phyloP scores from a whole-genome alignment of 768 basidiomycete genomes.

The Candolleomyces eurysporus region DNA sequence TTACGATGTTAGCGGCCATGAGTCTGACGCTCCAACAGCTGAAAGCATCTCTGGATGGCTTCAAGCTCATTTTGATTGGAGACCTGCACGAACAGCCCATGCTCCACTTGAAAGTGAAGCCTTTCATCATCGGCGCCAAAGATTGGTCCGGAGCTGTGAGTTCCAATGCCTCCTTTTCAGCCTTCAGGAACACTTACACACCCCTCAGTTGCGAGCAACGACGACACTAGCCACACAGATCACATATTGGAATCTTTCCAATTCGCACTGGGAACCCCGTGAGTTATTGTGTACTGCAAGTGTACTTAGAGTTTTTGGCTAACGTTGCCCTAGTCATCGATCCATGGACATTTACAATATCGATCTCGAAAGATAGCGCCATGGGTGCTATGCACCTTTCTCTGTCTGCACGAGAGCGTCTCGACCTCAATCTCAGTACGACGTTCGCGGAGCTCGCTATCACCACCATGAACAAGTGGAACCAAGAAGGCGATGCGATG shows the following conservation, averaged over 20 bases:
- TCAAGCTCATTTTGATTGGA: conserved; percentile 90
- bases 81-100: conserved; percentile 95
- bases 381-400: conserved; percentile 55
- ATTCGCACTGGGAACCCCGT: conserved; percentile 98
- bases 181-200: background rate
- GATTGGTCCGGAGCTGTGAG: conserved; percentile 94
- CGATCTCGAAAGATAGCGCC: conserved; percentile 55
- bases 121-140: conserved; percentile 77
- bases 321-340: conserved; percentile 67
- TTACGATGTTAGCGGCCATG: background rate
- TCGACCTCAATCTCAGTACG: conserved; percentile 89
- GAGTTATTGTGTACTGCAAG: conserved; percentile 22
- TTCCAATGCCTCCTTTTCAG: background rate
- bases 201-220: conserved; percentile 71
- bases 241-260: conserved; percentile 95
- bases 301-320: background rate
- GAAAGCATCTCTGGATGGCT: conserved; percentile 84
- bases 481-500: conserved; percentile 68
- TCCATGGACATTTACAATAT: conserved; percentile 86
- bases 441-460: conserved; percentile 85
- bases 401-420: conserved; percentile 73
- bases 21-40: conserved; percentile 45
- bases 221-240: conserved; percentile 80
- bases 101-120: conserved; percentile 83
- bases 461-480: conserved; percentile 70